These are phyloP conservation scores for Isatis lusitanica DNA, from an alignment of 441 rosid genomes.

Conservation along the genomic window DNA sequence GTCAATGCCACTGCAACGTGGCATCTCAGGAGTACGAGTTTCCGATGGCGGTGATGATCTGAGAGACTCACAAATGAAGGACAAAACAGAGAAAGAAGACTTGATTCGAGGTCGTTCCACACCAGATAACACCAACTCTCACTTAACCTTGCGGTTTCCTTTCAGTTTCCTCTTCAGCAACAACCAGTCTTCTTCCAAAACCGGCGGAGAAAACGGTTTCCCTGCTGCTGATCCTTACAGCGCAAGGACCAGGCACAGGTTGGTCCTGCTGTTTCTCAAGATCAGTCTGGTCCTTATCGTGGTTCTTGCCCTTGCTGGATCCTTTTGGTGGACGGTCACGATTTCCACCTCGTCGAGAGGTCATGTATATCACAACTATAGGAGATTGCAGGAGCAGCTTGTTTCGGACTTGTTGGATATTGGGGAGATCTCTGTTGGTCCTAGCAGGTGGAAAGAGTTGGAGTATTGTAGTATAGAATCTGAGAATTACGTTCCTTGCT, in stretches of 20 bases:
- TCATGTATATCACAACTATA: constrained; percentile 71
- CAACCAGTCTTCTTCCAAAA: constrained; percentile 63
- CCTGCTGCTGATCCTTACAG: constrained; percentile 62
- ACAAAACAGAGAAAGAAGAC: constrained; percentile 70
- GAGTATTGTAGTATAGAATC: constrained; percentile 70
- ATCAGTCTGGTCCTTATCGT: constrained; percentile 72
- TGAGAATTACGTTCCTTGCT: constrained; percentile 88
- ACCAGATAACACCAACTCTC: constrained; percentile 25
- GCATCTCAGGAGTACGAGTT: constrained; percentile 64
- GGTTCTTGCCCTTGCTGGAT: constrained; percentile 70
- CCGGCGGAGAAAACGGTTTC: constrained; percentile 58
- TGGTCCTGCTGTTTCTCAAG: constrained; percentile 62
- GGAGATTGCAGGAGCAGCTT: constrained; percentile 91
- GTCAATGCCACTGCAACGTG: constrained; percentile 85
- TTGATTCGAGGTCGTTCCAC: constrained; percentile 53
- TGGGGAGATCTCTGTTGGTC: constrained; percentile 84
- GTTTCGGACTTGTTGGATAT: constrained; percentile 89
- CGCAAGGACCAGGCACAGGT: constrained; percentile 65
- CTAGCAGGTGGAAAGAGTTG: constrained; percentile 71
- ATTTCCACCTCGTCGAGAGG: constrained; percentile 75
- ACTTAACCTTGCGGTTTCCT: constrained; percentile 58
- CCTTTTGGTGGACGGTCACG: constrained; percentile 92
- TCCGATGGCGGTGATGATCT: constrained; percentile 65
- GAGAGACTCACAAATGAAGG: constrained; percentile 82
- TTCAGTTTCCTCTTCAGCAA: constrained; percentile 48